phyloP scores from a whole-genome alignment of 148 eudicot species.

The Rhododendron ferrugineum region DNA sequence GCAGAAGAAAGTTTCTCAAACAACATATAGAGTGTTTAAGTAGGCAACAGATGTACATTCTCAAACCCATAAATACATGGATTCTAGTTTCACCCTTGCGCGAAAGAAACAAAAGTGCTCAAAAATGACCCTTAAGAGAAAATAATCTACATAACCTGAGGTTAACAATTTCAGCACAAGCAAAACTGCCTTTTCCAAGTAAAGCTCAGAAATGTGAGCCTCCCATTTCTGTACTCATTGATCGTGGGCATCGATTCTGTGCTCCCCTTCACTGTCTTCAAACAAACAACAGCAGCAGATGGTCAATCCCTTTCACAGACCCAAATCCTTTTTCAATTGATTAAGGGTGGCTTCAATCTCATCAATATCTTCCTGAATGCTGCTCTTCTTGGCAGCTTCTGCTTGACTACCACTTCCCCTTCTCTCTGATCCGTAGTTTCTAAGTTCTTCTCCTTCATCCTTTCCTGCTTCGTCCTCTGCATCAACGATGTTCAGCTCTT shows the following conservation, averaged over 20 bases:
- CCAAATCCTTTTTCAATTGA: constrained; percentile 76
- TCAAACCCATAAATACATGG: background rate
- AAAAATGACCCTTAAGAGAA: background rate
- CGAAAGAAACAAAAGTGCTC: background rate
- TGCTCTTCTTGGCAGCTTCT: constrained; percentile 26
- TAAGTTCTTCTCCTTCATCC: constrained; percentile 15
- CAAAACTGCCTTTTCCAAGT: background rate
- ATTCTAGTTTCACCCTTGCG: background rate
- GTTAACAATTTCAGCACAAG: background rate
- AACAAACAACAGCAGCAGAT: background rate
- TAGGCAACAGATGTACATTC: background rate
- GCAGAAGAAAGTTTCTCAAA: background rate
- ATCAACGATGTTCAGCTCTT: constrained; percentile 74
- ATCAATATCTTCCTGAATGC: constrained; percentile 59
- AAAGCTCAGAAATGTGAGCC: background rate
- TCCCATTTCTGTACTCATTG: background rate
- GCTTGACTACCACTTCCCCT: constrained; percentile 21
- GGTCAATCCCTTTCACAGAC: constrained; percentile 35
- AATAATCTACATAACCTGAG: constrained; percentile 3
- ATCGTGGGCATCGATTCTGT: background rate
- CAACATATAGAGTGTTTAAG: background rate
- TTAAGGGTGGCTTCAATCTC: constrained; percentile 93
- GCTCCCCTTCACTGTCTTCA: background rate
- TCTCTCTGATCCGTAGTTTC: constrained; percentile 22
- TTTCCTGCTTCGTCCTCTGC: constrained; percentile 27